Conservation (phyloP, 1,284 basidiomycete genomes). For the Cryptococcus sp. region DNA sequence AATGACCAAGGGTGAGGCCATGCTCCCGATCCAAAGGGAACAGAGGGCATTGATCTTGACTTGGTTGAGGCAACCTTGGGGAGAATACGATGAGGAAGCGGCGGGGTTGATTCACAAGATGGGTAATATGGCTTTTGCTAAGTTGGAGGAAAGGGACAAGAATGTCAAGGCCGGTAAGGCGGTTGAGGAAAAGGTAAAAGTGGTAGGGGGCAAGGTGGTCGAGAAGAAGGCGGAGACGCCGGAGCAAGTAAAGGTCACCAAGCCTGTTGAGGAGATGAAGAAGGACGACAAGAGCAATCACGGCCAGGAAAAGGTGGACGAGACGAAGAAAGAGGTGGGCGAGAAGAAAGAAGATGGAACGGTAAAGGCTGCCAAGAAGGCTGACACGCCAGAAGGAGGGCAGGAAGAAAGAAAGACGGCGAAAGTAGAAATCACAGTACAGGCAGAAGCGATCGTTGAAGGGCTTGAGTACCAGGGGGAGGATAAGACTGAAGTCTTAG, state of each 20-base stretch:
- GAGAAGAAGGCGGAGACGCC: neutral
- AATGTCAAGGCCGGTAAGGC: conserved; percentile 4
- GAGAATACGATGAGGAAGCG: conserved; percentile 23
- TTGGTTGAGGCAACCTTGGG: conserved; percentile 32
- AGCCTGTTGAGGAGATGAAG: neutral
- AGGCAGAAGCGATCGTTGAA: too few species aligned
- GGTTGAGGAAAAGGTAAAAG: conserved; percentile 3
- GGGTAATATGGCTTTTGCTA: neutral
- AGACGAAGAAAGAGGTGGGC: neutral
- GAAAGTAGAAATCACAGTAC: too few species aligned
- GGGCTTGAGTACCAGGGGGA: too few species aligned
- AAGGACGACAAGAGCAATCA: neutral
- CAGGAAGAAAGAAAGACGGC: too few species aligned
- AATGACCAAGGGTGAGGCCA: conserved; percentile 15
- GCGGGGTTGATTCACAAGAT: conserved; percentile 20
- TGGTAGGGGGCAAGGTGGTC: conserved; percentile 4
- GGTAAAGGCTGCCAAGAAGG: too few species aligned
- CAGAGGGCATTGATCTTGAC: conserved; percentile 29
- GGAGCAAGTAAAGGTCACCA: neutral
- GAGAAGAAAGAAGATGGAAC: too few species aligned
- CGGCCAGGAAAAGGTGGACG: neutral
- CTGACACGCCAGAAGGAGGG: too few species aligned
- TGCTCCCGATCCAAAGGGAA: conserved; percentile 25
- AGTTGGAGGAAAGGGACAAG: conserved; percentile 13
- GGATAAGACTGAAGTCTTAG: too few species aligned